phyloP scores from a whole-genome alignment of 805 yeast species.

The Candida yuanshanica region DNA sequence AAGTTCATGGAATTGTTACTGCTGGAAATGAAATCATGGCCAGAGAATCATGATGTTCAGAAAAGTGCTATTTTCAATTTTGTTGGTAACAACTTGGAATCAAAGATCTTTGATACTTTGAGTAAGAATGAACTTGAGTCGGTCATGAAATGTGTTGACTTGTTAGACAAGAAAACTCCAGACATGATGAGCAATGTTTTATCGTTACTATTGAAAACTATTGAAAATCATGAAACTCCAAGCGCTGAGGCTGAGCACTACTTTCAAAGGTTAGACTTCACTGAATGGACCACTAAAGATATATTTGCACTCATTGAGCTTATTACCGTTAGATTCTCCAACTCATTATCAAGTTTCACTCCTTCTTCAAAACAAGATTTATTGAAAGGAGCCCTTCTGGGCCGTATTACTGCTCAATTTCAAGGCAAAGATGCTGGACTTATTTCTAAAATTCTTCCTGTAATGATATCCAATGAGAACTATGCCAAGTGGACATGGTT shows the following conservation, averaged over 20 bases:
- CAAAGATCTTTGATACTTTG: conserved; percentile 13
- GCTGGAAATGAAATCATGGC: background rate
- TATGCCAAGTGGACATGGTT: background rate
- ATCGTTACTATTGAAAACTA: background rate
- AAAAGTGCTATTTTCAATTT: conserved; percentile 5
- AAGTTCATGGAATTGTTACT: conserved; percentile 12
- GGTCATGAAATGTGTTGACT: background rate
- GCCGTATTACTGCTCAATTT: background rate
- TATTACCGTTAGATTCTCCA: background rate
- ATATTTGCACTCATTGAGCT: background rate
- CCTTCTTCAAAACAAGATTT: background rate
- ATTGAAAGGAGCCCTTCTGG: background rate
- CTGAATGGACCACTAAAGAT: background rate
- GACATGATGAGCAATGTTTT: background rate
- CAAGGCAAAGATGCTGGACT: background rate
- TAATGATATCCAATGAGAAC: background rate
- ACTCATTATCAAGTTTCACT: background rate
- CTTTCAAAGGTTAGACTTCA: background rate
- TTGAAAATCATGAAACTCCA: background rate
- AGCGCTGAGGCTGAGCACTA: background rate
- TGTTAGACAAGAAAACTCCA: background rate
- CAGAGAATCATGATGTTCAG: background rate
- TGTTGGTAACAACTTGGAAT: conserved; percentile 20
- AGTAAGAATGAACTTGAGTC: background rate
- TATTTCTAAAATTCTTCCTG: background rate